A percentile compares a stretch with the other conserved stretches of the same genome.
phyloP scores from a whole-genome alignment of 1,284 basidiomycete species.

The Rhodotorula sp. region DNA sequence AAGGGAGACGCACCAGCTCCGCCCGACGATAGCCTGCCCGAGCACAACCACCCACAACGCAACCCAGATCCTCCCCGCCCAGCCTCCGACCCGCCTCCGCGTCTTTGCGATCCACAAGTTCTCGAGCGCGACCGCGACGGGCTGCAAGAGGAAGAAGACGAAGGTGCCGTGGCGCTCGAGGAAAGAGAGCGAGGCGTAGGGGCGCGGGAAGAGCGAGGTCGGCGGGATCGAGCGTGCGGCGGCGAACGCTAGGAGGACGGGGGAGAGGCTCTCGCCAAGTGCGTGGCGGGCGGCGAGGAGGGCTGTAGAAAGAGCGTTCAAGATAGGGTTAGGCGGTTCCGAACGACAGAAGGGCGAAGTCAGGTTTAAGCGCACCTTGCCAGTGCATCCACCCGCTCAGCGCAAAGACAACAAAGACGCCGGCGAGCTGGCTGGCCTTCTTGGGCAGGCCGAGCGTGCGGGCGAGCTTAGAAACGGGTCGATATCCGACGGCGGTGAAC shows the following conservation, averaged over 20 bases:
- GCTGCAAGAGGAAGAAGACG: conserved; percentile 29
- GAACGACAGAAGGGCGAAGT: background rate
- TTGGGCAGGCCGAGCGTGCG: conserved; percentile 11
- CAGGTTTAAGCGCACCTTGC: conserved; percentile 19
- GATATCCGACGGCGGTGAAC: conserved; percentile 26
- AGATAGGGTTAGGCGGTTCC: background rate
- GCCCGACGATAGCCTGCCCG: conserved; percentile 18
- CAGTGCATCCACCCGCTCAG: conserved; percentile 33
- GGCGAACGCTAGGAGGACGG: conserved; percentile 5
- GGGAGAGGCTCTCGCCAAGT: background rate
- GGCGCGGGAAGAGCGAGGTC: conserved; percentile 11
- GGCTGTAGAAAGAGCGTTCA: conserved; percentile 1
- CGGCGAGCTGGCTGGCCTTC: conserved; percentile 5
- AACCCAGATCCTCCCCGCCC: conserved; percentile 15
- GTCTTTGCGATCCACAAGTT: conserved; percentile 1
- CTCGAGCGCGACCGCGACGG: conserved; percentile 26
- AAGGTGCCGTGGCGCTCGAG: conserved; percentile 26
- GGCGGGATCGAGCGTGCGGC: background rate
- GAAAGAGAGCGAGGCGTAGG: conserved; percentile 17
- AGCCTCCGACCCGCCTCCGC: conserved; percentile 7
- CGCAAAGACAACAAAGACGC: conserved; percentile 20
- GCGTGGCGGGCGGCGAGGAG: conserved; percentile 20
- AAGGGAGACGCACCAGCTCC: conserved; percentile 20
- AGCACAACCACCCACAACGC: conserved; percentile 18
- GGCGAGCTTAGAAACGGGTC: conserved; percentile 11